Percentiles rank a stretch among this genome's conserved stretches.
Conservation (phyloP, 805 yeast genomes). For the Komagataella populi region DNA sequence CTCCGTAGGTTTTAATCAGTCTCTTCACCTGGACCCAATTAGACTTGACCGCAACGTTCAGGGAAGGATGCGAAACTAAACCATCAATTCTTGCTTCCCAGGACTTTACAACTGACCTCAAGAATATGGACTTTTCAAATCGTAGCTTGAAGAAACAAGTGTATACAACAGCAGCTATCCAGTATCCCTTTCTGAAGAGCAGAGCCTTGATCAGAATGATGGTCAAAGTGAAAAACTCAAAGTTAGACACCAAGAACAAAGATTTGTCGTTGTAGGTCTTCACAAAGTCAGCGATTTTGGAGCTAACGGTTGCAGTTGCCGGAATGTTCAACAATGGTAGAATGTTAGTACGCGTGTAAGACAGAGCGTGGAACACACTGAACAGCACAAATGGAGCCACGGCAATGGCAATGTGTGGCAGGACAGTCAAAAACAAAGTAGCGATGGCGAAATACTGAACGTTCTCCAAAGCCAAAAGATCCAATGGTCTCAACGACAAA, state of each 20-base stretch:
- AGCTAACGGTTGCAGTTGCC: background rate
- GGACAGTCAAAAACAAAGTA: constrained; percentile 36
- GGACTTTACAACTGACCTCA: constrained; percentile 52
- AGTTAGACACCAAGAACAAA: constrained; percentile 43
- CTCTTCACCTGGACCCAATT: constrained; percentile 36
- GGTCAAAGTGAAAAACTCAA: constrained; percentile 25
- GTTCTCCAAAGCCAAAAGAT: constrained; percentile 46
- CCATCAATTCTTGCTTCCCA: constrained; percentile 55
- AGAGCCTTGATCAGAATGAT: constrained; percentile 22
- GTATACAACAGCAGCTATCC: constrained; percentile 42
- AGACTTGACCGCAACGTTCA: constrained; percentile 35
- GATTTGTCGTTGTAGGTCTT: constrained; percentile 42
- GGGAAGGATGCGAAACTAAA: constrained; percentile 34
- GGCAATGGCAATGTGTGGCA: constrained; percentile 49
- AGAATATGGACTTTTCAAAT: constrained; percentile 62
- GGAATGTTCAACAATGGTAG: constrained; percentile 44
- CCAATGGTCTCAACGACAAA: constrained; percentile 10
- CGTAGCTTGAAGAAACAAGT: constrained; percentile 60
- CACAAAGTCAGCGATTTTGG: constrained; percentile 20
- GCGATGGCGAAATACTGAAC: constrained; percentile 56
- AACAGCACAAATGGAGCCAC: constrained; percentile 64
- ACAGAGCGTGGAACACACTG: constrained; percentile 71
- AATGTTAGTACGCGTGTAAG: constrained; percentile 50
- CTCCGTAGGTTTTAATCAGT: constrained; percentile 9
- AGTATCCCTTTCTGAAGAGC: constrained; percentile 48